Evolutionary conservation across 495 filamentous ascomycete genomes (phyloP).

Genomic region (Amphirosellinia nigrospora): DNA sequence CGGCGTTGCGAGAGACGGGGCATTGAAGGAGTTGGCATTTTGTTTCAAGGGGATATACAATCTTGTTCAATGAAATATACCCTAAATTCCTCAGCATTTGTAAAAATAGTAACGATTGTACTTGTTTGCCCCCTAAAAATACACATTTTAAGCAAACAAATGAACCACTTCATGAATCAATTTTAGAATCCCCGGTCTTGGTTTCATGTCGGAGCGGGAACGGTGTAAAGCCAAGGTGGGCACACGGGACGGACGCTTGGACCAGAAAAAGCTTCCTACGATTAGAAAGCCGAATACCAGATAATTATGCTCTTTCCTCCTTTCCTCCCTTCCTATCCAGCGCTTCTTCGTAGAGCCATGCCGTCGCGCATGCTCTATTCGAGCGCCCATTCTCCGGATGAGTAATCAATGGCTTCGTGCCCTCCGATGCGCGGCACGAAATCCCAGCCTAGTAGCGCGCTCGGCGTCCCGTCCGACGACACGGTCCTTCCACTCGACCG

Average conservation of each 20-base stretch:
- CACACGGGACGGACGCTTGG: not conserved
- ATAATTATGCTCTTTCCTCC: not conserved
- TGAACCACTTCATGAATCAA: not conserved
- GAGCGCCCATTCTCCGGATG: slow-evolving; percentile 51
- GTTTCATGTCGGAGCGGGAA: no score
- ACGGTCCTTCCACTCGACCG: slow-evolving; percentile 45
- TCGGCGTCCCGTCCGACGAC: slow-evolving; percentile 25
- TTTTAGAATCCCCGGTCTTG: not conserved
- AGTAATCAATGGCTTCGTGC: slow-evolving; percentile 45
- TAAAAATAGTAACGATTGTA: not conserved
- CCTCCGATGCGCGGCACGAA: slow-evolving; percentile 44
- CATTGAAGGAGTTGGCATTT: not conserved
- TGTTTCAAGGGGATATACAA: not conserved
- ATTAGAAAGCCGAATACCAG: not conserved
- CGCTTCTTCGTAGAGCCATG: slow-evolving; percentile 31
- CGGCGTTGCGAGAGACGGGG: not conserved
- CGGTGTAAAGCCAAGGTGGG: not conserved
- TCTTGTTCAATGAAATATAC: not conserved
- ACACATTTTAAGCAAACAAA: not conserved
- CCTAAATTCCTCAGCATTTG: not conserved
- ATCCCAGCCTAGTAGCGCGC: slow-evolving; percentile 39
- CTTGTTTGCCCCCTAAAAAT: not conserved
- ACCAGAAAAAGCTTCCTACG: slow-evolving; percentile 7
- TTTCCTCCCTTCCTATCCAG: slow-evolving; percentile 14
- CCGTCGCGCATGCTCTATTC: slow-evolving; percentile 37